Conservation (phyloP, 257 asterid species). For the Nicotiana undulata region DNA sequence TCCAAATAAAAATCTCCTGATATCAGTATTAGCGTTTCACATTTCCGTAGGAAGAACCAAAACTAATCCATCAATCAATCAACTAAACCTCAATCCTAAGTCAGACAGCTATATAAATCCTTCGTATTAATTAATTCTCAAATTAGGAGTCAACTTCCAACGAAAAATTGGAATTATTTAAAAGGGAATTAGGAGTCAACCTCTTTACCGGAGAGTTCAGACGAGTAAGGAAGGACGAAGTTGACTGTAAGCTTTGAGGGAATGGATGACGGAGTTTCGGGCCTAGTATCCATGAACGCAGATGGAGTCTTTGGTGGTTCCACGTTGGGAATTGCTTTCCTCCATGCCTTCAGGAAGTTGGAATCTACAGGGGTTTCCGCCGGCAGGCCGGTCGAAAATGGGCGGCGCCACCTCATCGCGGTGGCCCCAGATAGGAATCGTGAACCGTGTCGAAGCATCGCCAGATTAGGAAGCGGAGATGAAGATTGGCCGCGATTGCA, state of each 20-base stretch:
- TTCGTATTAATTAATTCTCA: background rate
- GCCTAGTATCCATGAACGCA: constrained; percentile 62
- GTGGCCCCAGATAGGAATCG: constrained; percentile 22
- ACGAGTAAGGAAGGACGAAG: constrained; percentile 67
- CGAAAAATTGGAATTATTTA: background rate
- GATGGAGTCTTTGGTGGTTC: constrained; percentile 69
- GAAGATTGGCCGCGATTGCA: constrained; percentile 7
- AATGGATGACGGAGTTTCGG: constrained; percentile 54
- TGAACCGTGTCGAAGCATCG: constrained; percentile 50
- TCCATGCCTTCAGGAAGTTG: constrained; percentile 56
- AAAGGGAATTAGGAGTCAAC: constrained; percentile 15
- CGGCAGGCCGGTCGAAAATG: constrained; percentile 45
- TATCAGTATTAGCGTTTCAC: no score
- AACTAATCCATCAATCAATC: background rate
- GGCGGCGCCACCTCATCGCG: constrained; percentile 53
- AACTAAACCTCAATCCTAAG: background rate
- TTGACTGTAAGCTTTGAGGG: constrained; percentile 82
- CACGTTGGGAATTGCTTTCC: constrained; percentile 42
- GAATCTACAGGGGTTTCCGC: constrained; percentile 44
- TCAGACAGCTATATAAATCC: background rate
- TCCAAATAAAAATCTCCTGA: no score
- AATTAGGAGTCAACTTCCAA: constrained; percentile 30
- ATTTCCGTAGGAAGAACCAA: no score
- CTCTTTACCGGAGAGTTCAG: constrained; percentile 53
- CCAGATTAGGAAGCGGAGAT: constrained; percentile 1